Evolutionary conservation across 345 rosid genomes (phyloP).

Genomic region (Rubroshorea leprosula): DNA sequence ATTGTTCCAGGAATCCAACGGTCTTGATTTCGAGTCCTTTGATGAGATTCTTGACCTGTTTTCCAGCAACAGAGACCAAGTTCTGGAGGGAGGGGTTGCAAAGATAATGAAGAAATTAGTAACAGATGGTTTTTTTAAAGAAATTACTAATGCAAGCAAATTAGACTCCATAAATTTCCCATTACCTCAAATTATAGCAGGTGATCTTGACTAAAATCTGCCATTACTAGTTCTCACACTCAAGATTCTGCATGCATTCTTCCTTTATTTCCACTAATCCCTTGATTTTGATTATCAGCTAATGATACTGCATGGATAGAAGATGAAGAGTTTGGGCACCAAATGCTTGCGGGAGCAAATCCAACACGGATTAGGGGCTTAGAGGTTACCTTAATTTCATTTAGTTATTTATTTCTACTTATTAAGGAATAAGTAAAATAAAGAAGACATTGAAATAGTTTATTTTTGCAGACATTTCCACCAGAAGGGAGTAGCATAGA

Average conservation of each 20-base stretch:
- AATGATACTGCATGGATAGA: slow-evolving; percentile 44
- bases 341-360: slow-evolving; percentile 66
- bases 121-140: slow-evolving; percentile 23
- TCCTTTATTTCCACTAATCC: not conserved
- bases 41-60: slow-evolving; percentile 42
- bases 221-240: not conserved
- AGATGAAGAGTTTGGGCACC: slow-evolving; percentile 53
- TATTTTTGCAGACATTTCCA: slow-evolving; percentile 41
- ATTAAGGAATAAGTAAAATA: not conserved
- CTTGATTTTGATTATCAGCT: slow-evolving; percentile 1
- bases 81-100: slow-evolving; percentile 12
- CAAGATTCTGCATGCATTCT: not conserved
- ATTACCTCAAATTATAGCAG: slow-evolving; percentile 44
- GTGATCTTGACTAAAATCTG: slow-evolving; percentile 20
- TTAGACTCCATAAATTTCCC: slow-evolving; percentile 29
- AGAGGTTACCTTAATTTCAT: slow-evolving; percentile 26
- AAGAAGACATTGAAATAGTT: not conserved
- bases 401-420: not conserved
- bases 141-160: slow-evolving; percentile 20
- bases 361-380: slow-evolving; percentile 42
- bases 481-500: slow-evolving; percentile 42
- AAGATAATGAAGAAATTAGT: slow-evolving; percentile 32
- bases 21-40: slow-evolving; percentile 46
- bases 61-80: slow-evolving; percentile 24
- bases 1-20: slow-evolving; percentile 21